A percentile compares a stretch with the other conserved stretches of the same genome.
phyloP scores from a whole-genome alignment of 2,329 filamentous ascomycete species.

The Pseudogymnoascus sp. region DNA sequence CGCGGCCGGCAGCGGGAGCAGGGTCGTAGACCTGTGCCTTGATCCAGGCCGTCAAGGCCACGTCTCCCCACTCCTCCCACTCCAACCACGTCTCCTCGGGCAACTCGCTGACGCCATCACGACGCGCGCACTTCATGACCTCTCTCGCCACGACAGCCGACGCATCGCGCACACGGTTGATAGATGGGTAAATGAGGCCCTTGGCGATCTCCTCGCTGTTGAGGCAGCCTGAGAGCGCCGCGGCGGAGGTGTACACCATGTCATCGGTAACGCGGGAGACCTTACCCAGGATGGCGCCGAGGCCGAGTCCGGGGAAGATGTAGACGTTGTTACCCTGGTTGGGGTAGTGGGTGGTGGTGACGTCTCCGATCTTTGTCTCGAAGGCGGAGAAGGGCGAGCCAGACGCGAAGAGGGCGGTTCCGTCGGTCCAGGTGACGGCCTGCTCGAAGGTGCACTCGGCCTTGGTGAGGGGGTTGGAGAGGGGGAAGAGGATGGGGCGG shows the following conservation, averaged over 20 bases:
- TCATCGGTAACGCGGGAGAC: slow-evolving; percentile 78
- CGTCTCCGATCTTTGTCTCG: slow-evolving; percentile 51
- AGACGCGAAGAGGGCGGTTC: slow-evolving; percentile 86
- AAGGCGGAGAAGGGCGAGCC: slow-evolving; percentile 83
- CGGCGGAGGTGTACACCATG: slow-evolving; percentile 95
- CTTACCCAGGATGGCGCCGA: slow-evolving; percentile 88
- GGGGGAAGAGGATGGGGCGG: slow-evolving; percentile 85
- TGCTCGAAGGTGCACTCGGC: slow-evolving; percentile 97
- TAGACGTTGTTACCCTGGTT: slow-evolving; percentile 86
- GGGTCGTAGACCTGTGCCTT: slow-evolving; percentile 56
- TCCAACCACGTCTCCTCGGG: slow-evolving; percentile 63
- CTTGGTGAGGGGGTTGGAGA: slow-evolving; percentile 93
- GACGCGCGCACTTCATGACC: slow-evolving; percentile 86
- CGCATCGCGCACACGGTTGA: slow-evolving; percentile 86
- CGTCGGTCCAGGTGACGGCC: slow-evolving; percentile 83
- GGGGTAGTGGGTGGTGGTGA: slow-evolving; percentile 61
- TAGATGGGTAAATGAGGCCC: slow-evolving; percentile 83
- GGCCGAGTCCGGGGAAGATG: slow-evolving; percentile 92
- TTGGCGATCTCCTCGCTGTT: slow-evolving; percentile 73
- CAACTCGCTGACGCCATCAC: slow-evolving; percentile 66
- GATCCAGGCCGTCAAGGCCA: slow-evolving; percentile 53
- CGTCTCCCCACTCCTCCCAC: slow-evolving; percentile 66
- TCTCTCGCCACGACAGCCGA: slow-evolving; percentile 79
- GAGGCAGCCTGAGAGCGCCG: slow-evolving; percentile 69
- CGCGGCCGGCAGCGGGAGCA: not conserved